Percentiles rank a stretch among this genome's conserved stretches.
Conservation (phyloP, 495 filamentous ascomycete species). For the Diplogelasinospora grovesii region DNA sequence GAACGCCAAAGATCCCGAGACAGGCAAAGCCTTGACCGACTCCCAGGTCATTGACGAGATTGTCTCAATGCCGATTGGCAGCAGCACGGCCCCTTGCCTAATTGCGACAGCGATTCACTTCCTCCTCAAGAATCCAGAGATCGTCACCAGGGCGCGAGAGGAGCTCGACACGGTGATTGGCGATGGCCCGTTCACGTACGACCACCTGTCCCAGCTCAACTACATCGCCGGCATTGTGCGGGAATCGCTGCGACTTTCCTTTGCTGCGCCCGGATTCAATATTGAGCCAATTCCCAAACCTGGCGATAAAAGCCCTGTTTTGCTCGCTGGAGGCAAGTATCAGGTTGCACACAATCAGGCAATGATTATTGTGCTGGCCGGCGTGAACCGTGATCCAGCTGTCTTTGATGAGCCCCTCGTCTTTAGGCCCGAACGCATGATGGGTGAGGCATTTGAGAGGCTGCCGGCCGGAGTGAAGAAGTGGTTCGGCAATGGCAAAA, state of each 20-base stretch:
- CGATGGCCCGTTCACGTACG: constrained; percentile 40
- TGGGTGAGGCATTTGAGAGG: constrained; percentile 53
- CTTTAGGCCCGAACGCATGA: constrained; percentile 63
- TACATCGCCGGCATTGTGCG: constrained; percentile 60
- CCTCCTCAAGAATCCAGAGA: constrained; percentile 54
- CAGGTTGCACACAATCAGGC: constrained; percentile 52
- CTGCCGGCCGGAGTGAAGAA: constrained; percentile 57
- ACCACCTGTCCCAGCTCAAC: constrained; percentile 51
- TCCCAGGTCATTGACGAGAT: constrained; percentile 62
- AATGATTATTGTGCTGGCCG: constrained; percentile 53
- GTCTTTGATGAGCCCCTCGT: constrained; percentile 57
- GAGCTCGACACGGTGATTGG: constrained; percentile 61
- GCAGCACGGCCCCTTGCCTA: constrained; percentile 41
- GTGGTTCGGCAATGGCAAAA: constrained; percentile 63
- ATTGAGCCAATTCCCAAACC: constrained; percentile 47
- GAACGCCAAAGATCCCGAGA: constrained; percentile 57
- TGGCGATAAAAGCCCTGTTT: constrained; percentile 37
- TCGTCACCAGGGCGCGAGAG: constrained; percentile 53
- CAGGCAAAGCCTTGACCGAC: constrained; percentile 52
- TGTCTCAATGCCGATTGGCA: constrained; percentile 49
- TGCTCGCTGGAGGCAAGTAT: constrained; percentile 58
- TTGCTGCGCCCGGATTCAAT: constrained; percentile 63
- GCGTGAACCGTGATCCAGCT: constrained; percentile 60
- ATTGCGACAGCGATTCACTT: constrained; percentile 51
- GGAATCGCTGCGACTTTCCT: constrained; percentile 59